Evolutionary conservation across 108 stramenopile species (phyloP).

Genomic region (Stephanodiscus triporus): DNA sequence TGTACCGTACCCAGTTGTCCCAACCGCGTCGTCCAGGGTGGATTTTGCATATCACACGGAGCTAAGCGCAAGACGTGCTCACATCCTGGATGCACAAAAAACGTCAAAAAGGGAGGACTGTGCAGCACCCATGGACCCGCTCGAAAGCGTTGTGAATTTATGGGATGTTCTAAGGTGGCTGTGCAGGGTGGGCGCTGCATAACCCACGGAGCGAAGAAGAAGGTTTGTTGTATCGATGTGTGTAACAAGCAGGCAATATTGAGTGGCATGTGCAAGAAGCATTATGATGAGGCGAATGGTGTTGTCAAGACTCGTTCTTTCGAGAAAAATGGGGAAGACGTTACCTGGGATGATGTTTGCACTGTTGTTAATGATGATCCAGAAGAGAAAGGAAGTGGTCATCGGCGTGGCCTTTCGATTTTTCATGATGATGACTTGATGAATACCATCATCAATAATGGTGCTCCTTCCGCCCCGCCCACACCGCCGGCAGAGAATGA

Average conservation of each 20-base stretch:
- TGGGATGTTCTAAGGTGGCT: constrained; percentile 80
- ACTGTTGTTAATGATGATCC: not conserved
- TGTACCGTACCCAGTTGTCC: constrained; percentile 69
- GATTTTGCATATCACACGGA: constrained; percentile 84
- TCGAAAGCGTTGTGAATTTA: constrained; percentile 75
- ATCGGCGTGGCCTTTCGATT: constrained; percentile 37
- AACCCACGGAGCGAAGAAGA: constrained; percentile 90
- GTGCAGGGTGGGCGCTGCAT: constrained; percentile 89
- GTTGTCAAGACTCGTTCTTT: constrained; percentile 29
- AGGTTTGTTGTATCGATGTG: constrained; percentile 65
- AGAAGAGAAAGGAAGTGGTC: constrained; percentile 5
- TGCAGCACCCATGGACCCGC: constrained; percentile 90
- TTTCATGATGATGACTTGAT: constrained; percentile 32
- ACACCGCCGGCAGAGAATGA: constrained; percentile 6
- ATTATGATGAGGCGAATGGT: constrained; percentile 65
- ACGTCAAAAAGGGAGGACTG: constrained; percentile 85
- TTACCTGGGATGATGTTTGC: not conserved
- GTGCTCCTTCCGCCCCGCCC: not conserved
- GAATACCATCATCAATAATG: constrained; percentile 36
- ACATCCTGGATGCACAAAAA: constrained; percentile 82
- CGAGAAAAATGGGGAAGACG: constrained; percentile 15
- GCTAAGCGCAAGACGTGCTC: constrained; percentile 85
- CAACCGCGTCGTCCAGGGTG: constrained; percentile 91
- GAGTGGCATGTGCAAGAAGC: constrained; percentile 88
- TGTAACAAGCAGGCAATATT: constrained; percentile 89